Base-by-base conservation (phyloP, 2,329 filamentous ascomycete species). In the Colletotrichum tofieldiae region DNA sequence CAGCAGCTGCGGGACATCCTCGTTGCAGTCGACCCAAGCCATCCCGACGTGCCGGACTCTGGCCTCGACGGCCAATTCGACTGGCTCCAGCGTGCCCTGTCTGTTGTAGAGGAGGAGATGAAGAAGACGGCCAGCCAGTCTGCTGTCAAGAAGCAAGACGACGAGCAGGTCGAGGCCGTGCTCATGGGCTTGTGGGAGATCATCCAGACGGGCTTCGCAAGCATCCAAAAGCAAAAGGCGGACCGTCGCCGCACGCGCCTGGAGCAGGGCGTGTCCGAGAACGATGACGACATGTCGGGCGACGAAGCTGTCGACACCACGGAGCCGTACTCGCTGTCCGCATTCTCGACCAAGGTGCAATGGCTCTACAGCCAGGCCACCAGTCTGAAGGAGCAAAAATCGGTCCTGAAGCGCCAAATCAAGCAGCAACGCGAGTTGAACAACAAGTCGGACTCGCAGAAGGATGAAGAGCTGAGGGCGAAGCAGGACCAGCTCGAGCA, bases 371-470 rank as follows among this genome's bases (percentile, higher is more conserved):
- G 88, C 51, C 93, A 94, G 71, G 90, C 94, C n/a, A 93, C 92
- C 23, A 90, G 90, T 26, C 85, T 98, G 45, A 92, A 94, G 73
- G 94, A 98, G 77, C 95, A 98, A 79, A 97, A 98, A 80, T 90
- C 91, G 60, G 95, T 98, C 29, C 87, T 98, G 11, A 93, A 96
- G 78, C 91, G 95, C 54, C 95, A 98, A 81, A 96, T 98, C 78
- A 96, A 97, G 83, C 95, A 98, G 80, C 96, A 98, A 82, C 93
- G 95, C 71, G 94, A 97, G 78, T 88, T 98, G 69, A 97, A 97
- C 83, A 95, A 88, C 84, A 95, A 95, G 78, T 95, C 94, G 1
- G 94, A 97, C 75, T 86, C 89, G 26, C 88, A 92, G 73, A 90
- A 92, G 77, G 92, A 93, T 76, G 87, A 88, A 51, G 89, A 93